Evolutionary conservation across 352 stramenopile species (phyloP), one percentile per base, ranked within the genome.

Genomic region (Phytophthora chlamydospora): DNA sequence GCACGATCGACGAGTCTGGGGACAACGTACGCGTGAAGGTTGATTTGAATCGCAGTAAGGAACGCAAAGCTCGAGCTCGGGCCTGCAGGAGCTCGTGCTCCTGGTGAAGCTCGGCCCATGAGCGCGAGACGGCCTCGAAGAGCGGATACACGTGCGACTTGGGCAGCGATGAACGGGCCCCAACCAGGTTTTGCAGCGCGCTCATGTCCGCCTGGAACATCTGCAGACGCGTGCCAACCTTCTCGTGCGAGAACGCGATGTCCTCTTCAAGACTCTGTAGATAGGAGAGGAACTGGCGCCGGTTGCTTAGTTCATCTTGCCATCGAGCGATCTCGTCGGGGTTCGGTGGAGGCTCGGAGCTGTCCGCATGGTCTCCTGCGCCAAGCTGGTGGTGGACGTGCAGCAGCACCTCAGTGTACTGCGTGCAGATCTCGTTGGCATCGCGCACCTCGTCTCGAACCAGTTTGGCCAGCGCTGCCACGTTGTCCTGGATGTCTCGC

Each of bases 121-220:
- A 88, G 58, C 74, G 77, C 6, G 88, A 90, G 2, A 97, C 78
- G 11, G 84, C 77, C 63, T 98, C 90, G 63, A 98, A 98, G 14
- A 97, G 87, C 21, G 94, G 94, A 59, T 98, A 98, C 5, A 98
- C 93, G 35, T 98, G 87, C 8, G 93, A 95, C 56, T 98, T 98
- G 21, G 92, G 91, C 53, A 98, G 74, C 27, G 89, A 97, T 9
- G 83, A 91, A 17, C 88, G 78, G 3, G 84, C 78, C 12, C 88
- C 89, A 1, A 98, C 89, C n/a, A 98, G 71, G 35, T 73, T 89
- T 67, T 89, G 84, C 47, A 91, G 69, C 27, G 83, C 83, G 12
- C 49, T 79, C 55, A 93, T 64, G 27, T 93, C 80, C 47, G 60
- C 80, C 17, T 86, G 71, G 64, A 96, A 92, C 21, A 75, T 85